Percentiles rank a stretch among this genome's conserved stretches.
phyloP scores from a whole-genome alignment of 2,329 filamentous ascomycete species.

The Graphium sp. region DNA sequence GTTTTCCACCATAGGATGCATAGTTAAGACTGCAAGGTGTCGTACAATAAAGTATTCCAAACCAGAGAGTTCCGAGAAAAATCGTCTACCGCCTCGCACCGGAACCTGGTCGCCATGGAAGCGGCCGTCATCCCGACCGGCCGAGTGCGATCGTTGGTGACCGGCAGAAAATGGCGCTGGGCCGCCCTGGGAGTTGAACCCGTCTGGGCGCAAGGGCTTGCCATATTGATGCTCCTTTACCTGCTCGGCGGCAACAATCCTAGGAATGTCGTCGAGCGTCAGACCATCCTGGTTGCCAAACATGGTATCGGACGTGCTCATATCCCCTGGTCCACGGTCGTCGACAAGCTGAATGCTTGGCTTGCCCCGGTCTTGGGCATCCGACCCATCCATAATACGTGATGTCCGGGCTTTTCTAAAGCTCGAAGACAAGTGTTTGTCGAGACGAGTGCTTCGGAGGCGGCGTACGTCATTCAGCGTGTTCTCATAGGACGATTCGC shows the following conservation, averaged over 20 bases:
- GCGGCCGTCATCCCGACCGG: slow-evolving; percentile 29
- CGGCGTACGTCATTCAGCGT: slow-evolving; percentile 90
- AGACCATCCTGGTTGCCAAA: slow-evolving; percentile 84
- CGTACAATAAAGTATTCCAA: slow-evolving; percentile 96
- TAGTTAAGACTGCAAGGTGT: slow-evolving; percentile 83
- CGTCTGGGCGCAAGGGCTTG: slow-evolving; percentile 45
- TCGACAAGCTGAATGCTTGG: slow-evolving; percentile 59
- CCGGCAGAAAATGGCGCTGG: slow-evolving; percentile 27
- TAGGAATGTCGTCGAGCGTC: slow-evolving; percentile 87
- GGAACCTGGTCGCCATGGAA: slow-evolving; percentile 35
- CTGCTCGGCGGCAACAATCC: slow-evolving; percentile 90
- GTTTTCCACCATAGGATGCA: slow-evolving; percentile 80
- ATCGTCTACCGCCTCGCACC: slow-evolving; percentile 49
- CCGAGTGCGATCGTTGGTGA: slow-evolving; percentile 45
- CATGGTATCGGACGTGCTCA: slow-evolving; percentile 60
- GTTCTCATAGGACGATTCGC: slow-evolving; percentile 76
- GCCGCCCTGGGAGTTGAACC: slow-evolving; percentile 32
- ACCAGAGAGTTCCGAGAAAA: slow-evolving; percentile 90
- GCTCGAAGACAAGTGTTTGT: slow-evolving; percentile 86
- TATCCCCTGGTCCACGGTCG: slow-evolving; percentile 53
- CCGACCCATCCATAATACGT: slow-evolving; percentile 77
- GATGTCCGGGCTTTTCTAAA: slow-evolving; percentile 83
- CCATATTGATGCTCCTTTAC: slow-evolving; percentile 87
- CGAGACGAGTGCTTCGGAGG: slow-evolving; percentile 79
- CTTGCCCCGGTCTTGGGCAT: slow-evolving; percentile 21